Evolutionary conservation across 345 rosid species (phyloP).

Genomic region (Eucalyptus sideroxylon): DNA sequence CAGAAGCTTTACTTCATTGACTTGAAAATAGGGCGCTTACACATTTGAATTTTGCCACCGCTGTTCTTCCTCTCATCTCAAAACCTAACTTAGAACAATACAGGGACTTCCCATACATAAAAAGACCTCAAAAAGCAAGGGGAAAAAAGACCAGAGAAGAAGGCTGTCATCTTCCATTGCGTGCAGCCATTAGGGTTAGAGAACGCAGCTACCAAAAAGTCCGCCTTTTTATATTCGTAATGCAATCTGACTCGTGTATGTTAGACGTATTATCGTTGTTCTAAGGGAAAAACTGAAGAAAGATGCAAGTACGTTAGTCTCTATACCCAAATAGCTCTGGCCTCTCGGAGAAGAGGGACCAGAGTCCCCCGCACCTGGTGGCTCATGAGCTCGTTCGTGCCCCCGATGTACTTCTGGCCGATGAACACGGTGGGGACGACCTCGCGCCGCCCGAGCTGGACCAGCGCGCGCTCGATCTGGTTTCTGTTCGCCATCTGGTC

Average conservation of each 20-base stretch:
- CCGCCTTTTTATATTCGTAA: background rate
- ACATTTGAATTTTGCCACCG: background rate
- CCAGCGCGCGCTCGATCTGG: slow-evolving; percentile 46
- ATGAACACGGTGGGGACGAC: slow-evolving; percentile 79
- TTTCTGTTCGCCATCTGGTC: slow-evolving; percentile 47
- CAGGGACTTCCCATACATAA: background rate
- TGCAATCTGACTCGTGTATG: background rate
- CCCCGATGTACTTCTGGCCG: slow-evolving; percentile 59
- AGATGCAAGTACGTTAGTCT: background rate
- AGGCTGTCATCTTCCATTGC: background rate
- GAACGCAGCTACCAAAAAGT: background rate
- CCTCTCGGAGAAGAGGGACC: slow-evolving; percentile 46
- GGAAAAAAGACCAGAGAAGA: background rate
- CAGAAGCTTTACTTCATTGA: background rate
- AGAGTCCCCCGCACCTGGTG: slow-evolving; percentile 63
- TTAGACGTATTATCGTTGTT: background rate
- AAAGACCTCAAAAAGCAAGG: background rate
- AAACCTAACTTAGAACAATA: background rate
- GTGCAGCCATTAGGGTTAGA: background rate
- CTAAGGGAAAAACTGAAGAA: background rate
- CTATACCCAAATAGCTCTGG: slow-evolving; percentile 86
- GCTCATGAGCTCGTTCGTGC: slow-evolving; percentile 64
- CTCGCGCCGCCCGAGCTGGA: slow-evolving; percentile 47
- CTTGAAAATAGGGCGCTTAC: background rate
- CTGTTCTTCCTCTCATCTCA: background rate